A percentile compares a stretch with the other conserved stretches of the same genome.
phyloP scores from a whole-genome alignment of 169 alveolate species.

The Babesia divergens region DNA sequence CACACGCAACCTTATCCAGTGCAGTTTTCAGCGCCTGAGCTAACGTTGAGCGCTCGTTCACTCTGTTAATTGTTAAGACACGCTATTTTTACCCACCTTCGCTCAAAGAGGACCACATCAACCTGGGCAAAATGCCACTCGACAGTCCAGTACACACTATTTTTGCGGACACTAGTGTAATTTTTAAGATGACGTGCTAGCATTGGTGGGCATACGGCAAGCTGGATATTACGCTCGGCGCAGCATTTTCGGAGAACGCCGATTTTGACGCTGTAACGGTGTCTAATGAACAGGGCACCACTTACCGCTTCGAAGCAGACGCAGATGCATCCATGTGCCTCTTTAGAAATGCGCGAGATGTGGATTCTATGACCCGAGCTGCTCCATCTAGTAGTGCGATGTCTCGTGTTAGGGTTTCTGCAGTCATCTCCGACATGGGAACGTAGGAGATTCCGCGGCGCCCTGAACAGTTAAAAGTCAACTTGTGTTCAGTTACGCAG shows the following conservation, averaged over 20 bases:
- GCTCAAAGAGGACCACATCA: constrained; percentile 15
- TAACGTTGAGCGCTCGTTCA: constrained; percentile 12
- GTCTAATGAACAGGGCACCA: not conserved
- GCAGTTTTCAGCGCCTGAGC: not conserved
- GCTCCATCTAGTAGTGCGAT: constrained; percentile 24
- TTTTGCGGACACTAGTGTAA: constrained; percentile 26
- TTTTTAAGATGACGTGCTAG: constrained; percentile 9
- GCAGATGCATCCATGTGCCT: constrained; percentile 15
- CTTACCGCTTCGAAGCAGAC: constrained; percentile 10
- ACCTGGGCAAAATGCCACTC: constrained; percentile 28
- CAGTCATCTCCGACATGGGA: constrained; percentile 30
- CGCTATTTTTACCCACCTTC: not conserved
- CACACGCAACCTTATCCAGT: not conserved
- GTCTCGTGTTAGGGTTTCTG: constrained; percentile 26
- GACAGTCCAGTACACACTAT: constrained; percentile 42
- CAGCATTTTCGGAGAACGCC: constrained; percentile 46
- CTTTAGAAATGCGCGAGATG: constrained; percentile 47
- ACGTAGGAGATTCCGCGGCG: constrained; percentile 6
- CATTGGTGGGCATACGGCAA: constrained; percentile 26
- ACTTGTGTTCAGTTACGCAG: constrained; percentile 37
- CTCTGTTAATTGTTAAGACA: not conserved
- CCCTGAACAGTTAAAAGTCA: constrained; percentile 4
- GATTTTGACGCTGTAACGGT: constrained; percentile 1
- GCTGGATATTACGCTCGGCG: constrained; percentile 24
- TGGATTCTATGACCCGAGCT: constrained; percentile 41